Evolutionary conservation across 129 eudicot species (phyloP).

Genomic region (Kitagawia praeruptora): DNA sequence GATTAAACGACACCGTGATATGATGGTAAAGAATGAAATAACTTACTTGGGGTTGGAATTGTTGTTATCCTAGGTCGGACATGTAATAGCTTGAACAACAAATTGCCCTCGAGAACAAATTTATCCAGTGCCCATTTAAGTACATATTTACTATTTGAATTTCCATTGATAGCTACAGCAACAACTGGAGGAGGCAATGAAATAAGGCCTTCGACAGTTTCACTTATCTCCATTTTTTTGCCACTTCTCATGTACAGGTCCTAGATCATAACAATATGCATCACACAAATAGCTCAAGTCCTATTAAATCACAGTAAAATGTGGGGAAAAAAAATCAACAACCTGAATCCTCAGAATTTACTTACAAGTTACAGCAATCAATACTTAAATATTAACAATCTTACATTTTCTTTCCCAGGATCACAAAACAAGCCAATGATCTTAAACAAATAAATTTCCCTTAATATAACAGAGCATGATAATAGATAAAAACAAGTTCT

Average conservation of each 20-base stretch:
- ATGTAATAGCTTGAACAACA: slow-evolving; percentile 57
- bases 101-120: slow-evolving; percentile 57
- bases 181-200: slow-evolving; percentile 32
- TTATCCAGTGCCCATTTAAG: slow-evolving; percentile 85
- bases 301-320: not conserved
- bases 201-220: slow-evolving; percentile 24
- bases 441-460: not conserved
- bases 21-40: not conserved
- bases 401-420: not conserved
- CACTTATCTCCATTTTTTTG: slow-evolving; percentile 37
- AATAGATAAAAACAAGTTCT: not conserved
- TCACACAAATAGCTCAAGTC: not conserved
- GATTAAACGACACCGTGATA: not conserved
- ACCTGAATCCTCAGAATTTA: not conserved
- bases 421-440: not conserved
- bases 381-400: not conserved
- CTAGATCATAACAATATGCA: not conserved
- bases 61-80: slow-evolving; percentile 49
- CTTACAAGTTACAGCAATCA: not conserved
- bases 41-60: slow-evolving; percentile 86
- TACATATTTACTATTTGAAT: slow-evolving; percentile 45
- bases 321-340: too few species aligned
- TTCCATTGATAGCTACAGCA: slow-evolving; percentile 62
- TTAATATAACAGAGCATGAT: not conserved
- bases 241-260: not conserved